These are phyloP conservation scores for Medicago truncatula DNA, from an alignment of 306 rosid species.

Conservation along the genomic window MtrunA17r5.0-ANR NC_053045.1:59940001-59940500, in stretches of 20 bases:
- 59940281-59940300: background rate
- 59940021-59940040: background rate
- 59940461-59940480: constrained; percentile 52
- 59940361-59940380: background rate
- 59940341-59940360: background rate
- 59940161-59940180: background rate
- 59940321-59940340: background rate
- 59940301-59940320: no score
- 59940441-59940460: background rate
- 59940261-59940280: constrained; percentile 19
- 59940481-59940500: constrained; percentile 80
- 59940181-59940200: background rate
- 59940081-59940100: no score
- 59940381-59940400: background rate
- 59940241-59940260: constrained; percentile 20
- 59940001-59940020: background rate
- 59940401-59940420: background rate
- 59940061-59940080: no score
- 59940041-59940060: background rate
- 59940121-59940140: no score
- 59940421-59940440: background rate
- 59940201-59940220: no score
- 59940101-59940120: background rate
- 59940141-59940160: background rate
- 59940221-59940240: constrained; percentile 22